These are phyloP conservation scores for Elongisporangium undulatum DNA, from an alignment of 352 stramenopile genomes.

Conservation along the genomic window DNA sequence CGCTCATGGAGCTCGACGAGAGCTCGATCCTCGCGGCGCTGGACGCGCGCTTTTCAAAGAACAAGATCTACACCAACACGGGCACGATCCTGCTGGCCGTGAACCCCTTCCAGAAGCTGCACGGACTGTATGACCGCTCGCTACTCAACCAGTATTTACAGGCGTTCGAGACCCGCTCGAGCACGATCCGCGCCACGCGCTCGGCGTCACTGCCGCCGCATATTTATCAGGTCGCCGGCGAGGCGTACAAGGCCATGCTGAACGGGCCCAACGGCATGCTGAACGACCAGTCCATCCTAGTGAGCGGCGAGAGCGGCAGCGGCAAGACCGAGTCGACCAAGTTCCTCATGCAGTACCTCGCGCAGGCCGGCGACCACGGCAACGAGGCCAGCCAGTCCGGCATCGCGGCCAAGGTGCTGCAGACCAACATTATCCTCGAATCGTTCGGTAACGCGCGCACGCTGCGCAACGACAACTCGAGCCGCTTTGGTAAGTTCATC, in stretches of 20 bases:
- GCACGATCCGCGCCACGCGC: conserved; percentile 18
- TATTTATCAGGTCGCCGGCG: conserved; percentile 81
- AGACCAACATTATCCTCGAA: conserved; percentile 89
- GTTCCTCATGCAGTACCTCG: conserved; percentile 87
- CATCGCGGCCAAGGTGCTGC: conserved; percentile 86
- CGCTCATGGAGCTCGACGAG: conserved; percentile 77
- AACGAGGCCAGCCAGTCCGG: conserved; percentile 62
- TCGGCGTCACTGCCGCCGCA: conserved; percentile 54
- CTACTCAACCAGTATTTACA: conserved; percentile 60
- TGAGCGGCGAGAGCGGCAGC: conserved; percentile 82
- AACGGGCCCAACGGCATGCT: conserved; percentile 49
- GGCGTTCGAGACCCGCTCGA: conserved; percentile 45
- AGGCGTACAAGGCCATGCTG: conserved; percentile 82
- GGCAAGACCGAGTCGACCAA: conserved; percentile 90
- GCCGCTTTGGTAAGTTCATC: conserved; percentile 91
- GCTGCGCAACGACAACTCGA: conserved; percentile 89
- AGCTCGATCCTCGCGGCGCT: conserved; percentile 59
- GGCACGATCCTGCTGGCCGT: conserved; percentile 77
- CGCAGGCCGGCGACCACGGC: conserved; percentile 48
- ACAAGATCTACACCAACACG: conserved; percentile 87
- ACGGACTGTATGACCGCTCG: conserved; percentile 49
- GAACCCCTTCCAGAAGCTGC: conserved; percentile 80
- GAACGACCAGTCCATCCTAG: conserved; percentile 78
- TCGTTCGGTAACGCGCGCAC: conserved; percentile 89
- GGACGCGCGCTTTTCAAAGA: conserved; percentile 57